A percentile compares a stretch with the other conserved stretches of the same genome.
Conservation (phyloP, 2,329 filamentous ascomycete species). For the Ascochyta pisi region DNA sequence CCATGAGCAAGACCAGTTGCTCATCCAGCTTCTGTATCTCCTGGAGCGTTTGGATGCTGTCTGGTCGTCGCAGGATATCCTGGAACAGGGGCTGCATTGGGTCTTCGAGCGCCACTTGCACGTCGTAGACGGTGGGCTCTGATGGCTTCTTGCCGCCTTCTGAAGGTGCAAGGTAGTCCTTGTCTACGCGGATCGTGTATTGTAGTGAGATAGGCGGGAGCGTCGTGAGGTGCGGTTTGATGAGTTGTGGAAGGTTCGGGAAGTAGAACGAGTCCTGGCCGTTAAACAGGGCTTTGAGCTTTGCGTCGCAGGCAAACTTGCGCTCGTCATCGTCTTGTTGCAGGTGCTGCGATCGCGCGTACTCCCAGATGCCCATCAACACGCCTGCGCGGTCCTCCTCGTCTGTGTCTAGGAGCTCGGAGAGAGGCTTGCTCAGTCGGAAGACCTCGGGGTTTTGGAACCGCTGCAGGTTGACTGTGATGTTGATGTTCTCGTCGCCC, state of each 20-base stretch:
- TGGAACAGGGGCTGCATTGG: conserved; percentile 73
- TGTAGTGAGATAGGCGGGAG: conserved; percentile 82
- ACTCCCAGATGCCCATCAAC: conserved; percentile 93
- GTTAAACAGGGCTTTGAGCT: conserved; percentile 77
- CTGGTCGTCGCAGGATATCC: conserved; percentile 55
- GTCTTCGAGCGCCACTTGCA: conserved; percentile 84
- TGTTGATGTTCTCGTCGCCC: conserved; percentile 90
- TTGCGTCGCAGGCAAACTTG: conserved; percentile 87
- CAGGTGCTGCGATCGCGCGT: conserved; percentile 82
- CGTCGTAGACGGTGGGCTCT: conserved; percentile 84
- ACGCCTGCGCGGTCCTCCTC: conserved; percentile 89
- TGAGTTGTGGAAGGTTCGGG: conserved; percentile 81
- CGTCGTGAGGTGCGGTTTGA: conserved; percentile 77
- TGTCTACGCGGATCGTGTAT: conserved; percentile 93
- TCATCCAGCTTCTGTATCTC: conserved; percentile 82
- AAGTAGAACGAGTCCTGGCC: conserved; percentile 78
- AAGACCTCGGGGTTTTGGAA: conserved; percentile 89
- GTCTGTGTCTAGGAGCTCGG: conserved; percentile 82
- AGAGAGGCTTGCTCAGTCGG: conserved; percentile 76
- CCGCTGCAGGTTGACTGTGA: conserved; percentile 83
- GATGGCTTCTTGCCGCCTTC: conserved; percentile 72
- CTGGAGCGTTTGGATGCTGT: conserved; percentile 70
- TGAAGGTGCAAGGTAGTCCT: conserved; percentile 59
- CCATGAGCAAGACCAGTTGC: conserved; percentile 80
- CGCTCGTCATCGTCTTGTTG: conserved; percentile 96